These are phyloP conservation scores for Coemansia sp. DNA, from an alignment of 192 early-diverging fungal genomes.

Conservation along the genomic window DNA sequence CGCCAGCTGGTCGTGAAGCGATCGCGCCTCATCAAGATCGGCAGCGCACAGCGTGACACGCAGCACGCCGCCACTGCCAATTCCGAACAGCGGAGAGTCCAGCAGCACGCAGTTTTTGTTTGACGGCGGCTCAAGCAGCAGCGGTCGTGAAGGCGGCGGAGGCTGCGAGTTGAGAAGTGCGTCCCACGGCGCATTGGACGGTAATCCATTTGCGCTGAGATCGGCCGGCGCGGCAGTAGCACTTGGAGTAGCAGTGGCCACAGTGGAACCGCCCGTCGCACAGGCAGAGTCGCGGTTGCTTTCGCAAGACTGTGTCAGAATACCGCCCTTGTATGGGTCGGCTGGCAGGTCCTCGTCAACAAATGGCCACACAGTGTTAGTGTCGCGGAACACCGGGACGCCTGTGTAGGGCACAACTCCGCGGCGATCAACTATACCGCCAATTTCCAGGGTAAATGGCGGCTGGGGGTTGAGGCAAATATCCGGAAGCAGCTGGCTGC, in stretches of 20 bases:
- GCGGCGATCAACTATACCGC: conserved; percentile 87
- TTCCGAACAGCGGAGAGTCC: conserved; percentile 96
- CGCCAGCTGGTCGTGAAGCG: conserved; percentile 92
- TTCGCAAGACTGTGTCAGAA: conserved; percentile 27
- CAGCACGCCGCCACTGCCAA: conserved; percentile 88
- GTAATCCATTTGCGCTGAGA: background rate
- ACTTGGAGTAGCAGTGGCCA: background rate
- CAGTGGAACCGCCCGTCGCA: background rate
- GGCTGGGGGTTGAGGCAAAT: conserved; percentile 88
- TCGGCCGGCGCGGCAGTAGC: background rate
- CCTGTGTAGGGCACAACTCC: conserved; percentile 91
- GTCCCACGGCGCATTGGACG: background rate
- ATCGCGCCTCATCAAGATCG: conserved; percentile 86
- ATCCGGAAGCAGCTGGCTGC: conserved; percentile 86
- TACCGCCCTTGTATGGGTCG: conserved; percentile 2
- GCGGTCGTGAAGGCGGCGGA: conserved; percentile 1
- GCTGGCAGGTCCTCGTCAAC: conserved; percentile 61
- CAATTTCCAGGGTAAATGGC: conserved; percentile 85
- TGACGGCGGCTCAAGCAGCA: conserved; percentile 15
- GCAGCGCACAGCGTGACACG: conserved; percentile 96
- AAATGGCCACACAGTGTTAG: conserved; percentile 84
- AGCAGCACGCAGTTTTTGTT: conserved; percentile 78
- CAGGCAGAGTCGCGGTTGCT: conserved; percentile 61
- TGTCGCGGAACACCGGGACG: conserved; percentile 88
- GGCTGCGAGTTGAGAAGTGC: background rate